These are phyloP conservation scores for Diphasiastrum complanatum DNA, from an alignment of 83 land plant species.

Conservation along the genomic window DNA sequence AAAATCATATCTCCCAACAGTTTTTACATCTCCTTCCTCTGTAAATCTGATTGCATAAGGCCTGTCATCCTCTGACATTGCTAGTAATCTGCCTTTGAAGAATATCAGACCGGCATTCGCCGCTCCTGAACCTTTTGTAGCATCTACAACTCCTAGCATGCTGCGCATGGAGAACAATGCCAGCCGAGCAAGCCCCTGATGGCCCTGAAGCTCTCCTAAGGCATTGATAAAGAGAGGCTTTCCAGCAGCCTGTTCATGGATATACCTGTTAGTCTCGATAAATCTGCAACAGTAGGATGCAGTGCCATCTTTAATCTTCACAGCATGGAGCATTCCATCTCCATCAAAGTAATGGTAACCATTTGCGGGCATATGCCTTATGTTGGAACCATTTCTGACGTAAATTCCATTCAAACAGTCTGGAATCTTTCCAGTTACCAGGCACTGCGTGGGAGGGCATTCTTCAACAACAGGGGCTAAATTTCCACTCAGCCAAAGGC, in stretches of 20 bases:
- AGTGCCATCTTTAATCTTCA: constrained; percentile 8
- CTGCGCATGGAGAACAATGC: constrained; percentile 23
- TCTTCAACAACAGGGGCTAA: constrained; percentile 17
- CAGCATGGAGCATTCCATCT: constrained; percentile 37
- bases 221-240: constrained; percentile 8
- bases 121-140: constrained; percentile 30
- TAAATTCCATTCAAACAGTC: constrained; percentile 9
- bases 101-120: constrained; percentile 23
- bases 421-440: constrained; percentile 2
- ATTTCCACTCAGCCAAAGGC: constrained; percentile 17
- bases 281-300: constrained; percentile 21
- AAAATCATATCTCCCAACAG: constrained; percentile 45
- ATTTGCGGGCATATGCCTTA: background rate
- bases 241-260: constrained; percentile 21
- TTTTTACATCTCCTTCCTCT: constrained; percentile 39
- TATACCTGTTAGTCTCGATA: constrained; percentile 23
- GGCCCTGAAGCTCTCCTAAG: constrained; percentile 13
- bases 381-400: constrained; percentile 17
- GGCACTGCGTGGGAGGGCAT: background rate
- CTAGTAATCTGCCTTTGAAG: constrained; percentile 18
- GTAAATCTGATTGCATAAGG: constrained; percentile 40
- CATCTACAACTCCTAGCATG: constrained; percentile 26
- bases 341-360: constrained; percentile 39
- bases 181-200: constrained; percentile 33
- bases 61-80: constrained; percentile 34